A percentile compares a stretch with the other conserved stretches of the same genome.
These are phyloP conservation scores for Myxozyma kluyveri DNA, from an alignment of 805 yeast species.

Conservation along the genomic window DNA sequence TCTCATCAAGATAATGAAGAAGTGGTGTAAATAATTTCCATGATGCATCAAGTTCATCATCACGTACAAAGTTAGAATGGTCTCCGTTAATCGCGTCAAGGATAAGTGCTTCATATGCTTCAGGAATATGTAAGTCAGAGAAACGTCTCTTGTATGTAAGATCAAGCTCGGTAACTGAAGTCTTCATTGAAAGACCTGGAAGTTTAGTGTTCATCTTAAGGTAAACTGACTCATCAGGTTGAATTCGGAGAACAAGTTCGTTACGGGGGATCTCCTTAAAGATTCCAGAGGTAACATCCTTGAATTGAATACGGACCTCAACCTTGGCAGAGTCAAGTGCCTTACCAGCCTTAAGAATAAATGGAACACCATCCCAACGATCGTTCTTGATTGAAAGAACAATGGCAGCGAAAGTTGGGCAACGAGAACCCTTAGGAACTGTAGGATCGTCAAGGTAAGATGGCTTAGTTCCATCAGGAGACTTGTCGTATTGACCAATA, in stretches of 20 bases:
- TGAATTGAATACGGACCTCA: slow-evolving; percentile 90
- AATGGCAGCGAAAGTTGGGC: slow-evolving; percentile 90
- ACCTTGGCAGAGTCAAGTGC: slow-evolving; percentile 91
- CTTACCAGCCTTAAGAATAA: slow-evolving; percentile 94
- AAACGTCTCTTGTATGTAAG: slow-evolving; percentile 79
- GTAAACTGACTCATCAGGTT: slow-evolving; percentile 92
- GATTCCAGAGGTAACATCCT: slow-evolving; percentile 78
- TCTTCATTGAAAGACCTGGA: slow-evolving; percentile 83
- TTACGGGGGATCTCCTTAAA: slow-evolving; percentile 80
- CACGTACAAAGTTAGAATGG: slow-evolving; percentile 96
- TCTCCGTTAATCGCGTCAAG: slow-evolving; percentile 88
- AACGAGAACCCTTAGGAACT: slow-evolving; percentile 74
- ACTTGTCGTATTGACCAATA: slow-evolving; percentile 82
- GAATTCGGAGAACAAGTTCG: slow-evolving; percentile 90
- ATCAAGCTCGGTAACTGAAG: slow-evolving; percentile 86
- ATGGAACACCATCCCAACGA: slow-evolving; percentile 98
- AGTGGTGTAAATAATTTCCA: slow-evolving; percentile 94
- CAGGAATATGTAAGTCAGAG: slow-evolving; percentile 90
- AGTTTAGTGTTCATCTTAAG: slow-evolving; percentile 89
- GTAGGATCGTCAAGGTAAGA: slow-evolving; percentile 90
- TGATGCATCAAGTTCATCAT: slow-evolving; percentile 90
- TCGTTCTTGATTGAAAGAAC: slow-evolving; percentile 78
- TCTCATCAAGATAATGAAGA: slow-evolving; percentile 71
- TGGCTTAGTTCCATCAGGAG: slow-evolving; percentile 86
- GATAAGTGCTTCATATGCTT: slow-evolving; percentile 94